Base-by-base conservation (phyloP, 2,329 filamentous ascomycete species). In the Niveomyces coronatus region DNA sequence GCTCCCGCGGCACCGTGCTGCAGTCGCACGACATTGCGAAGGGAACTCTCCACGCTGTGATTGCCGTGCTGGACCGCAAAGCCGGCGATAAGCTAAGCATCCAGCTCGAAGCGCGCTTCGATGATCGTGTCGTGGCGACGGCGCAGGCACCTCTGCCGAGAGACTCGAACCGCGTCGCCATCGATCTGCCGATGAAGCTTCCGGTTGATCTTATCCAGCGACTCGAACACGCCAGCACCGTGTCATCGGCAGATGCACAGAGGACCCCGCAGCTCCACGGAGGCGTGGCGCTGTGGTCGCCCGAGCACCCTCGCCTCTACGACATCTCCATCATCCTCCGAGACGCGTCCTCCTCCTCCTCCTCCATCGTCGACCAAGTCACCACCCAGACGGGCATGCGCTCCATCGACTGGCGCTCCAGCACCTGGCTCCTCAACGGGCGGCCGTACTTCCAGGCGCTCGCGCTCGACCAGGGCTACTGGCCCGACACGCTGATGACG, bases 381-480 rank as follows among this genome's bases (percentile, higher is more conserved):
- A 58, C 65, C 20, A 82, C 75, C 0, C 72, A 69, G 3, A 73
- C 72, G 0, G 78, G 79, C 1, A 75, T 79, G 68, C 67, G 75
- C 14, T 71, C 64, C 9, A 60, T 79, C 7, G 61, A 71, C 43
- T 82, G 77, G 77, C 66, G 61, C 3, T 71, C 79, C 44, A 65
- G 71, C 1, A 70, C 72, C 0, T 75, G 80, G 61, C 62, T 70
- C 6, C 63, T 79, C 16, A 79, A 79, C 50, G 66, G 63, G 41
- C 62, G 60, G 39, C 74, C 74, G 3, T 68, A 74, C 45, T 79
- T 79, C 61, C 75, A 79, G 50, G 66, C 70, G 10, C 58, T 79
- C 2, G 65, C 67, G 34, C 64, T 79, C 9, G 75, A 79, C 52
- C 74, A 79, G 53, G 74, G 75, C 29, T 79, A 79, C 58, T 79